Percentiles rank a stretch among this genome's conserved stretches.
phyloP scores from a whole-genome alignment of 768 basidiomycete genomes.

The Lactifluus volemus region DNA sequence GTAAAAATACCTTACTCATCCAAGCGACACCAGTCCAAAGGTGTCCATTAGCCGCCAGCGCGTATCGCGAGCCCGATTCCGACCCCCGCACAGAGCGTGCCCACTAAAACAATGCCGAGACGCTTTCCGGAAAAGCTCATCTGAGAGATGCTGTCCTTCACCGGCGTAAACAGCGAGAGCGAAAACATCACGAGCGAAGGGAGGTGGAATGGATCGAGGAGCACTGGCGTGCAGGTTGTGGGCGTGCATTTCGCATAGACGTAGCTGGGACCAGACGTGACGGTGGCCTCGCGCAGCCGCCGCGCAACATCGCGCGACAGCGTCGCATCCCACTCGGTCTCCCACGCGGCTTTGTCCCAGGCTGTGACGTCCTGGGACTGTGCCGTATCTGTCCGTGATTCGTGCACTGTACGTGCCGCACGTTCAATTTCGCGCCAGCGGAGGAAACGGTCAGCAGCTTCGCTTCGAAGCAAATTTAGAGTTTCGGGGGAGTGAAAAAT shows the following conservation, averaged over 20 bases:
- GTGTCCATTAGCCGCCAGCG: background rate
- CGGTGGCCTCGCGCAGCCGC: constrained; percentile 35
- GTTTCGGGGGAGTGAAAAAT: constrained; percentile 60
- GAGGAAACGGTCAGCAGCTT: constrained; percentile 62
- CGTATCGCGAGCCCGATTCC: constrained; percentile 33
- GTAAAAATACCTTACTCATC: background rate
- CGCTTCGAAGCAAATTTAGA: constrained; percentile 45
- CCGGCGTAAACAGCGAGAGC: constrained; percentile 48
- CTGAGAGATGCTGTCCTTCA: constrained; percentile 25
- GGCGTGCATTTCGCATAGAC: constrained; percentile 15
- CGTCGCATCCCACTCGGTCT: constrained; percentile 51
- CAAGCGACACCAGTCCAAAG: background rate
- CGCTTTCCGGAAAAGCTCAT: constrained; percentile 21
- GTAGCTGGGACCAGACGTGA: background rate
- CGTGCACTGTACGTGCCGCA: constrained; percentile 38
- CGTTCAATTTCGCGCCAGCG: constrained; percentile 65
- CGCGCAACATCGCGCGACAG: constrained; percentile 56
- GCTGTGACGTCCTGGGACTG: constrained; percentile 8
- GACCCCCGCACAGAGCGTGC: constrained; percentile 38
- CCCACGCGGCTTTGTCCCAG: constrained; percentile 62
- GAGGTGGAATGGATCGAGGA: constrained; percentile 58
- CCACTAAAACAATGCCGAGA: constrained; percentile 29
- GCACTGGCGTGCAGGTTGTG: constrained; percentile 21
- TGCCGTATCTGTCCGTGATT: constrained; percentile 14
- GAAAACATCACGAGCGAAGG: constrained; percentile 56